A percentile compares a stretch with the other conserved stretches of the same genome.
Evolutionary conservation across 2,329 filamentous ascomycete genomes (phyloP).

Genomic region (Penicillium rolfsii): DNA sequence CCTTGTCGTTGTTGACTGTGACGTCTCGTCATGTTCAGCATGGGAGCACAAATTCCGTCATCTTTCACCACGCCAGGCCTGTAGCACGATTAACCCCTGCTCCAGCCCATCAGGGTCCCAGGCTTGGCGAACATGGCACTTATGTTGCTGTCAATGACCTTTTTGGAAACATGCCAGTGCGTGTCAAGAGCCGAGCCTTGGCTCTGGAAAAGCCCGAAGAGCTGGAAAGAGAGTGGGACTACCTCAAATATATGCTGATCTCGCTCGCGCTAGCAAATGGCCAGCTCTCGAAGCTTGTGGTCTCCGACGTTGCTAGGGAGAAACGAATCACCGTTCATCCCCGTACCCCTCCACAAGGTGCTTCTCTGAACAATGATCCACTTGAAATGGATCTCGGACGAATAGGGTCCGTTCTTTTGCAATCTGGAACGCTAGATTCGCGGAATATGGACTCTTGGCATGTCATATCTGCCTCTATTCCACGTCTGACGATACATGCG

Average conservation of each 20-base stretch:
- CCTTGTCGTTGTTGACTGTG: conserved; percentile 75
- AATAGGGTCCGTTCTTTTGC: conserved; percentile 61
- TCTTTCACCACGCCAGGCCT: conserved; percentile 69
- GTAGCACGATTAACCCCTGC: conserved; percentile 68
- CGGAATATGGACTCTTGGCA: conserved; percentile 66
- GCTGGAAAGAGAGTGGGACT: conserved; percentile 67
- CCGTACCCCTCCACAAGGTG: not conserved
- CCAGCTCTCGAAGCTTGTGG: conserved; percentile 56
- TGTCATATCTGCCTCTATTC: conserved; percentile 67
- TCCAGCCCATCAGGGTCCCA: conserved; percentile 60
- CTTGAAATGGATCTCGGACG: conserved; percentile 33
- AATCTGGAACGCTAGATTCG: conserved; percentile 65
- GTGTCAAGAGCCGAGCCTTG: conserved; percentile 75
- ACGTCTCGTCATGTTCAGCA: conserved; percentile 65
- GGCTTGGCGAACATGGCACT: conserved; percentile 69
- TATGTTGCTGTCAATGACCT: conserved; percentile 75
- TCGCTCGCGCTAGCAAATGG: conserved; percentile 73
- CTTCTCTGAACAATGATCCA: not conserved
- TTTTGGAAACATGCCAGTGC: conserved; percentile 88
- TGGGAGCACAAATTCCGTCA: conserved; percentile 63
- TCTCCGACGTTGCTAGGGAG: conserved; percentile 57
- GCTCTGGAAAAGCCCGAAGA: conserved; percentile 56
- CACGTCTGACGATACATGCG: conserved; percentile 66
- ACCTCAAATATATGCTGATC: conserved; percentile 61
- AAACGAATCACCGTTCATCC: conserved; percentile 41